phyloP scores from a whole-genome alignment of 176 grass and related monocot species.

The Guadua angustifolia region DNA sequence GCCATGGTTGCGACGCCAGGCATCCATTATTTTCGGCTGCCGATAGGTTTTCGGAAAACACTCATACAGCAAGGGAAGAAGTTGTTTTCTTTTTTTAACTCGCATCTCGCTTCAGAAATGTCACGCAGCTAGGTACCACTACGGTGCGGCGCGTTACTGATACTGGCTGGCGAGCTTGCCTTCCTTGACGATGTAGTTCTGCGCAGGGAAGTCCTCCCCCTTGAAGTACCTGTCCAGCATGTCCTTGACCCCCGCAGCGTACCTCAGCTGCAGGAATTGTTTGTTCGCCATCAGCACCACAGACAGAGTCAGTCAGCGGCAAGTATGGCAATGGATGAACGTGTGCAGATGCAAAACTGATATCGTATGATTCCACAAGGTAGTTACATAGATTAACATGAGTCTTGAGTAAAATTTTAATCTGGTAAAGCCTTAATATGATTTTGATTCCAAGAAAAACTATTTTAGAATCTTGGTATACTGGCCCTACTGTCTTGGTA shows the following conservation, averaged over 20 bases:
- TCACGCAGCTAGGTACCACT: neutral
- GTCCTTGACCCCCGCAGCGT: slow-evolving; percentile 75
- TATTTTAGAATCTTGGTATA: neutral
- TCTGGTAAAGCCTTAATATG: neutral
- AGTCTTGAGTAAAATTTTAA: neutral
- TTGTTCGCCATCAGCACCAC: neutral
- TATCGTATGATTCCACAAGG: neutral
- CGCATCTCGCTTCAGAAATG: slow-evolving; percentile 7
- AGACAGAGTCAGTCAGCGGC: neutral
- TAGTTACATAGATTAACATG: neutral
- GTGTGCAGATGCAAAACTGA: neutral
- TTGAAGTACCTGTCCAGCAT: slow-evolving; percentile 94
- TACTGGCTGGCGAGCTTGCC: slow-evolving; percentile 74
- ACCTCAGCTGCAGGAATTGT: slow-evolving; percentile 63
- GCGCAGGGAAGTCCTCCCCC: slow-evolving; percentile 73
- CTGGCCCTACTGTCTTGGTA: neutral
- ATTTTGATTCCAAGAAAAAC: neutral
- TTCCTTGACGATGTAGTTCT: slow-evolving; percentile 95
- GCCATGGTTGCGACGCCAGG: neutral
- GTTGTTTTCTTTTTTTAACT: neutral
- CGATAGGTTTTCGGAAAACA: neutral
- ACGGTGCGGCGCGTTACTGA: slow-evolving; percentile 23
- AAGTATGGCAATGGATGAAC: neutral
- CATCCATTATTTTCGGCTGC: slow-evolving; percentile 25
- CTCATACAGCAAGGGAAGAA: slow-evolving; percentile 4